Evolutionary conservation across 1,284 basidiomycete genomes (phyloP).

Genomic region (Ceratobasidium sp.): DNA sequence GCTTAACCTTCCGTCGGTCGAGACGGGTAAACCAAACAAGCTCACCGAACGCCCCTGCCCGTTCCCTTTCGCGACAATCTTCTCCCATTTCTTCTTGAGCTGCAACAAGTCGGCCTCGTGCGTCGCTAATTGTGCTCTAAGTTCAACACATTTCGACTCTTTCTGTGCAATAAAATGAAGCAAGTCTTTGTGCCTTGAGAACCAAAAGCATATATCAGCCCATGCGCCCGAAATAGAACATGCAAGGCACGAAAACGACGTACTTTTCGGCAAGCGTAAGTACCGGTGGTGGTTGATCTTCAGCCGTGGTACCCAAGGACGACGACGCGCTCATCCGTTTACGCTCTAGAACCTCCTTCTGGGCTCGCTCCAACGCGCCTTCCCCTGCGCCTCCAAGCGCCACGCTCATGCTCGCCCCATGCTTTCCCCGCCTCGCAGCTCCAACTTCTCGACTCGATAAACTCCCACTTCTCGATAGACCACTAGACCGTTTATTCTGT

Average conservation of each 20-base stretch:
- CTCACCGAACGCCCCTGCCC: constrained; percentile 48
- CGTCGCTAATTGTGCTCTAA: constrained; percentile 75
- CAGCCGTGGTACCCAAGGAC: constrained; percentile 3
- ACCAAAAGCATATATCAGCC: constrained; percentile 21
- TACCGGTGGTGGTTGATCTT: constrained; percentile 59
- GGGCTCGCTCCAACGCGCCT: constrained; percentile 19
- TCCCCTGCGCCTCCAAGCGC: background rate
- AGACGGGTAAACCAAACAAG: background rate
- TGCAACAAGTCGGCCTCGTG: constrained; percentile 80
- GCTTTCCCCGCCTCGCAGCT: background rate
- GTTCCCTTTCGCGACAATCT: constrained; percentile 70
- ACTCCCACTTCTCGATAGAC: constrained; percentile 2
- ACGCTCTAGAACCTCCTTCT: constrained; percentile 8
- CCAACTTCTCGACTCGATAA: constrained; percentile 14
- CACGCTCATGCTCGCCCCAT: constrained; percentile 9
- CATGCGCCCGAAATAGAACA: constrained; percentile 14
- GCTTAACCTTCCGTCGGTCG: background rate
- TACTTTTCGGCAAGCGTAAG: constrained; percentile 73
- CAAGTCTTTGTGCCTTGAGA: constrained; percentile 76
- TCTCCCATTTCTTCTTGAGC: constrained; percentile 84
- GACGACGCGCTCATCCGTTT: constrained; percentile 33
- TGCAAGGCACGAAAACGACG: constrained; percentile 50
- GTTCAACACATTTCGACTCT: constrained; percentile 82
- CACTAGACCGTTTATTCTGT: background rate
- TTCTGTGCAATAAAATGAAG: constrained; percentile 85